Evolutionary conservation across 2,329 filamentous ascomycete genomes (phyloP), one percentile per base, ranked within the genome.

Genomic region (Neonectria coccinea): DNA sequence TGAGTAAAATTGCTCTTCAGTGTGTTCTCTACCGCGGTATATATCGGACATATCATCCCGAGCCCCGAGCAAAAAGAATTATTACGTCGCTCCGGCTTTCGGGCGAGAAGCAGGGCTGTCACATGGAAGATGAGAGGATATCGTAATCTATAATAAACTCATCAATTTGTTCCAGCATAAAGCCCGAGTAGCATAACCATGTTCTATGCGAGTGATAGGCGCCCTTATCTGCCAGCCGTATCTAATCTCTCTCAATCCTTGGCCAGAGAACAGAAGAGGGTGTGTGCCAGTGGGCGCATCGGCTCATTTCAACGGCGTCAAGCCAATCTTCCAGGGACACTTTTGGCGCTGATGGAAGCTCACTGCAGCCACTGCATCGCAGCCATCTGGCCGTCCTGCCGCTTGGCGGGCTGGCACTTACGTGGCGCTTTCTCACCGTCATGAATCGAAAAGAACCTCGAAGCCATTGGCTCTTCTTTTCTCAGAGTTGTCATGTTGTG

Each of bases 181-280:
- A 16, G 16, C 33, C 33, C 6, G 33, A 36, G 6, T 8, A 9
- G n/a, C 5, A 18, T 41, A 14, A 5, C 6, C 33, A 36, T 36
- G 33, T 16, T 36, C 14, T 16, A 7, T 36, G 10, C 12, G 4
- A 36, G 14, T 7, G 14, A 5, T n/a, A 39, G 14, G 16, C 36
- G 36, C 14, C 5, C 36, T 39, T 9, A n/a, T 39, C 25, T 6
- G 10, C 25, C 45, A 48, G 14, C 8, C 12, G 11, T 12, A 31
- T 50, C 25, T 33, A 6, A 33, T 20, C 27, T 51, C 27, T 8
- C 29, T 29, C 20, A 20, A 7, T 14, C n/a, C n/a, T 14, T 33
- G 3, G 91, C 90, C 90, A 62, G 88, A 85, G 74, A 95, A 8
- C n/a, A 33, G 14, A 14, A 51, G 48, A 33, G n/a, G 27, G 48